Evolutionary conservation across 1,284 basidiomycete genomes (phyloP), one percentile per base, ranked within the genome.

Genomic region (Schizophyllum amplum): DNA sequence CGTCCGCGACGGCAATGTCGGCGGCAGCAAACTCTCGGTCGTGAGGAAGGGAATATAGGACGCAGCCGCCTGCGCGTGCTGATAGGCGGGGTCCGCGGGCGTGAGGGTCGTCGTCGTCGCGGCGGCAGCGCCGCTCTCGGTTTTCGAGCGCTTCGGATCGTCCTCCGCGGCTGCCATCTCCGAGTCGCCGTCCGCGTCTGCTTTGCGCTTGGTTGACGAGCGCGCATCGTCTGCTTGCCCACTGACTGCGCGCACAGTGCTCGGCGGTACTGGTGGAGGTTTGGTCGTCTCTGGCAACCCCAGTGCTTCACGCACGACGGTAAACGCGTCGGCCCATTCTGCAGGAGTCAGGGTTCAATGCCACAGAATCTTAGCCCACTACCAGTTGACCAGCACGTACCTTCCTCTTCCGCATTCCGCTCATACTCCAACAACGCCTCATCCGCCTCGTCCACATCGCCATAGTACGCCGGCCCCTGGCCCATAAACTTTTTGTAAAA

Each of bases 401-500:
- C 90, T 72, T 87, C 82, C 60, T 87, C 79, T 67, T 94, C 91
- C 46, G 80, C 79, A 58, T 79, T 77, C 57, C 72, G 74, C 72
- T 98, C 94, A 65, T 81, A 90, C 61, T 80, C 76, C 7, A 94
- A 68, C 26, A 98, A 69, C 22, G 73, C 72, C 6, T 78, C 84
- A 62, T 94, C 91, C 4, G 77, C 72, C 68, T 98, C 95, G 66
- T 98, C 95, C 15, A 88, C 68, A 69, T 99, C 94, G 3, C 97
- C 95, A 68, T 89, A 98, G 68, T 99, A 98, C 0, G 82, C 79
- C 1, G 92, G 90, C 0, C 90, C 92, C 67, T 94, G 91, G 63
- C 90, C 86, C 68, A 85, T 82, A 69, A 96, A 98, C 70, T 90
- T 92, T 71, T 90, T 90, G 73, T 94, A 98, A 66, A 83, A 88